Base-by-base conservation (phyloP, 768 basidiomycete species). In the Kwoniella dejecticola region DNA sequence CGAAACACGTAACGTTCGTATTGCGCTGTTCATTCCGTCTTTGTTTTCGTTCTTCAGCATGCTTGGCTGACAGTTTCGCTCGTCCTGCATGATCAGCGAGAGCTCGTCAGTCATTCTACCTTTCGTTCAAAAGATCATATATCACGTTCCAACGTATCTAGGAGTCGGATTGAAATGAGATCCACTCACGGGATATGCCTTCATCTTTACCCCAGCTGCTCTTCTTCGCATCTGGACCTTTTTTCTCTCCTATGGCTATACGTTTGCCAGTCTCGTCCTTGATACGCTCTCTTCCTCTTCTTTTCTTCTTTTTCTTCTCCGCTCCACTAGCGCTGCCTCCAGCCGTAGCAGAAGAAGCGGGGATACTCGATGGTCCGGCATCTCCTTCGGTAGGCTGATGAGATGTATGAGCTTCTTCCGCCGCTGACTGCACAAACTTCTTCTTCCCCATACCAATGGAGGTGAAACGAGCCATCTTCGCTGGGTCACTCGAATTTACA, bases 1-100 rank as follows among this genome's bases (percentile, higher is more conserved):
- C 89, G 77, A 92, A 94, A 75, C 93, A 96, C 5, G 84, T 86
- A 1, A 54, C 52, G 21, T 46, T 46, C 17, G 82, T 80, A 12
- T 82, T 67, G 42, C 85, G 84, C 47, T 87, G 84, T 2, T 83
- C 73, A 52, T 85, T 84, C 36, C 91, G 85, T 65, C 85, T 83
- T 52, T 86, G 71, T 13, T 91, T 84, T 49, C 92, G 82, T 19
- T 80, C 69, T 71, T 94, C 90, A 0, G 81, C 76, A 19, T 80
- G 78, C 52, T 77, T 49, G 23, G 64, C 67, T 30, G 66, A 58
- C 8, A 56, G 53, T 52, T 64, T 64, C 5, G 60, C 69, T 50
- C 31, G 66, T 63, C 59, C 70, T 62, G 29, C 4, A 23, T 17
- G 7, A 36, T 36, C 33, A 36, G 7, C 7, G 33, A 15, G 15